Conservation (phyloP, 1,139 yeast genomes). For the Hansenula sp. region DNA sequence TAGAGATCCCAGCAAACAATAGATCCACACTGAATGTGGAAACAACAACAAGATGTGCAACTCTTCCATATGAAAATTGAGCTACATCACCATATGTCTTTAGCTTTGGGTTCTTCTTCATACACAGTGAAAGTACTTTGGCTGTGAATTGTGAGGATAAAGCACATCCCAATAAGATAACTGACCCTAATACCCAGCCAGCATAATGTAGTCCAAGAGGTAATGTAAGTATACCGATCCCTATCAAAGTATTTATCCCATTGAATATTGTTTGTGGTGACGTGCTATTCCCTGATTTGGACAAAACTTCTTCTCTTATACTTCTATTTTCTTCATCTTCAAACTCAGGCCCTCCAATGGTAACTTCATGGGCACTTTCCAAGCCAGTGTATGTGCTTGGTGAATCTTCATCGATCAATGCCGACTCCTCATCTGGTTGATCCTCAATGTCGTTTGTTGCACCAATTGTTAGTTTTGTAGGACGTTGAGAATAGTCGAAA, state of each 20-base stretch:
- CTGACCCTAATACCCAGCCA: slow-evolving; percentile 69
- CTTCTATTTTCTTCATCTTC: slow-evolving; percentile 39
- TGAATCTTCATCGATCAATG: slow-evolving; percentile 3
- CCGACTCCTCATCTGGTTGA: slow-evolving; percentile 7
- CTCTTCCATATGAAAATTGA: slow-evolving; percentile 52
- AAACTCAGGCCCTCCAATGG: slow-evolving; percentile 54
- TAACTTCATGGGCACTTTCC: slow-evolving; percentile 25
- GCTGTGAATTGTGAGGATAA: slow-evolving; percentile 60
- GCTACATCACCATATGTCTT: slow-evolving; percentile 80
- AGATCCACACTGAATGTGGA: slow-evolving; percentile 63
- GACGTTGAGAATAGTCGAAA: slow-evolving; percentile 18
- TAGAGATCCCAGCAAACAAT: slow-evolving; percentile 63
- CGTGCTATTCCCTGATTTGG: slow-evolving; percentile 49
- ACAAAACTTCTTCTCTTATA: slow-evolving; percentile 22
- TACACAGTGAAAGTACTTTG: slow-evolving; percentile 41
- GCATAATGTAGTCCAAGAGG: slow-evolving; percentile 77
- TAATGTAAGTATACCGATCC: slow-evolving; percentile 79
- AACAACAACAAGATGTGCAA: slow-evolving; percentile 52
- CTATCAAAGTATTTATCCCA: slow-evolving; percentile 80
- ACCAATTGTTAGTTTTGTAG: slow-evolving; percentile 14
- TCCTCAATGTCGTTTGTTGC: slow-evolving; percentile 8
- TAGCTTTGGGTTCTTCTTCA: slow-evolving; percentile 57
- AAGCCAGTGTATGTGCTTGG: neutral
- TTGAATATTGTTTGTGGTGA: slow-evolving; percentile 87
- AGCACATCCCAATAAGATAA: slow-evolving; percentile 47